phyloP scores from a whole-genome alignment of 192 early-diverging fungal species.

The Coemansia sp. region DNA sequence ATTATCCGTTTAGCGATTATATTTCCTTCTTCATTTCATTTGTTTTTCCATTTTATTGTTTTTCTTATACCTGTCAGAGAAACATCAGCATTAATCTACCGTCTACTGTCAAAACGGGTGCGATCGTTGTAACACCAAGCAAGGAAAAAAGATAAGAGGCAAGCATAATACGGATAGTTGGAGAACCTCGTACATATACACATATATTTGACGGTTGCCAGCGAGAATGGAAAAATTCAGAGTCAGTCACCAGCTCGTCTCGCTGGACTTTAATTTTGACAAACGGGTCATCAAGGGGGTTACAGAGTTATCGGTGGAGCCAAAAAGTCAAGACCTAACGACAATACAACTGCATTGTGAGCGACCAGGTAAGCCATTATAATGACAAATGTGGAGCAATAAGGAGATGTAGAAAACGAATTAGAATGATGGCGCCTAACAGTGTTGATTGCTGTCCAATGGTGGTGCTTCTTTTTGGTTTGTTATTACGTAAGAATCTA shows the following conservation, averaged over 20 bases:
- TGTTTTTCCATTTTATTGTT: too few species aligned
- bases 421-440: too few species aligned
- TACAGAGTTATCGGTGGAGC: constrained; percentile 50
- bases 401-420: background rate
- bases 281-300: constrained; percentile 36
- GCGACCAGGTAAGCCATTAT: constrained; percentile 40
- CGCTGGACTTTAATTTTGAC: constrained; percentile 47
- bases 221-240: constrained; percentile 23
- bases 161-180: too few species aligned
- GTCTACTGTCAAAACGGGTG: too few species aligned
- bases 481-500: background rate
- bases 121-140: too few species aligned
- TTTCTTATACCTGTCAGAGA: too few species aligned
- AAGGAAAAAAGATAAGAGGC: too few species aligned
- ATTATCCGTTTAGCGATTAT: too few species aligned
- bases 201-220: too few species aligned
- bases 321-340: constrained; percentile 16
- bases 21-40: too few species aligned
- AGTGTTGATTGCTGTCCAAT: background rate
- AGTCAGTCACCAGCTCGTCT: constrained; percentile 53
- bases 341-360: constrained; percentile 43
- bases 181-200: too few species aligned
- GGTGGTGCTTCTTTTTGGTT: background rate
- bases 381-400: background rate
- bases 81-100: too few species aligned